Base-by-base conservation (phyloP, 2,329 filamentous ascomycete species). In the Aspergillus fructus region DNA sequence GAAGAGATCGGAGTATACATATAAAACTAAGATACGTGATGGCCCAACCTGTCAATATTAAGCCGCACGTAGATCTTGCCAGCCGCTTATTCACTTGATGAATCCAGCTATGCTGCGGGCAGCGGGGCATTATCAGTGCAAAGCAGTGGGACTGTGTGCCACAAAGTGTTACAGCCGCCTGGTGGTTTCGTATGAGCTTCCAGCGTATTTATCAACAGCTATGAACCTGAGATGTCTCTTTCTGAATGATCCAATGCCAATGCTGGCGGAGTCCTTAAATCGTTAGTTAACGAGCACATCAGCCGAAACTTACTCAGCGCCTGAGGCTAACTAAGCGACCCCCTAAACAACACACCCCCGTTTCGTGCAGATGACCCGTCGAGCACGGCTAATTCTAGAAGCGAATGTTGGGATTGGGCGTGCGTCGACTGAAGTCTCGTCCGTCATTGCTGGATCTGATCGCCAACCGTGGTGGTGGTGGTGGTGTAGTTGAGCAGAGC, bases 381-480 rank as follows among this genome's bases (percentile, higher is more conserved):
- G 12, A 54, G 12, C 24, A 27, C 49, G 34, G 50, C 43, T 19
- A 50, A 53, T 40, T 19, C 17, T 19, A 64, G 64, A 48, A 50
- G 54, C 78, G 77, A 68, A 83, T 83, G 81, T 78, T 85, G 70
- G 83, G 83, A 69, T 71, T 85, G 66, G 78, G 74, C 60, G 70
- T 83, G 69, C 84, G 82, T 71, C 80, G 79, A 72, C 74, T 88
- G 63, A 82, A 78, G 78, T 74, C 79, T 71, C 83, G 84, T 64
- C 82, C 84, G 53, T 88, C 85, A 50, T 76, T 89, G 62, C 78
- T 86, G 70, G 84, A 88, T 67, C 79, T 89, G 65, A 79, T 89
- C 64, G 60, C 58, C 55, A 57, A 60, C 56, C 59, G 51, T 45
- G 30, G 55, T 46, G 58, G 53, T 46, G 58, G 53, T 24, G 24